Base-by-base conservation (phyloP, 768 basidiomycete species). In the Coprinellus micaceus region DNA sequence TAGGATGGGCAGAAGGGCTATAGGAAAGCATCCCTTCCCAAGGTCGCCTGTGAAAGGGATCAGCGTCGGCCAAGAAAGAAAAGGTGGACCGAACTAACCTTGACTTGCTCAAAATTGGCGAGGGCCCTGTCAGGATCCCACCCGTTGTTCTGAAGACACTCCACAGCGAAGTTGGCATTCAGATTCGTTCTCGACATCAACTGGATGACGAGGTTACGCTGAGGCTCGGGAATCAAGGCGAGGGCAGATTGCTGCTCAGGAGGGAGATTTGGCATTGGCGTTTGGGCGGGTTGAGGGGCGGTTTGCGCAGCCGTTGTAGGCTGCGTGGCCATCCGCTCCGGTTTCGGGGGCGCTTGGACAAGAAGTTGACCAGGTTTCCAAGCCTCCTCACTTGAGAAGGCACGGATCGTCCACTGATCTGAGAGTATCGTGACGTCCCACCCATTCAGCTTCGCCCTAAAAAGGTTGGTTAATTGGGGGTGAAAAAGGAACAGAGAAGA, bases 341-440 rank as follows among this genome's bases (percentile, higher is more conserved):
- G 58, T 30, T 53, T 65, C 40, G 68, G 60, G 30, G 63, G 67
- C 22, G 85, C 83, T 63, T 91, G 88, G 5, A 92, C 86, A 17
- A 81, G 74, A 74, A 94, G 79, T 7, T 85, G 82, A 7, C 91
- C 89, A 33, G 82, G 82, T 61, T 71, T 77, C 87, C 93, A 96
- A 19, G 89, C 88, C 58, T 86, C 85, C 51, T 82, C 82, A 61
- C 83, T 88, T 4, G 93, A 91, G 69, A 91, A 96, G n/a, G 77
- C 80, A 40, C 94, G 87, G 54, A 98, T 75, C 36, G 83, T 84
- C 71, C 88, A 83, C 60, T 91, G 85, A 70, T 99, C 97, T 15
- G 94, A 97, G 2, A 98, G 75, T 62, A 98, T 86, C 55, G 85
- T 76, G 56, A 93, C 89, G 48, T 91, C 86, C 97, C 97, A 99